Evolutionary conservation across 148 eudicot species (phyloP), one percentile per base, ranked within the genome.

Genomic region (Nepenthes mirabilis): DNA sequence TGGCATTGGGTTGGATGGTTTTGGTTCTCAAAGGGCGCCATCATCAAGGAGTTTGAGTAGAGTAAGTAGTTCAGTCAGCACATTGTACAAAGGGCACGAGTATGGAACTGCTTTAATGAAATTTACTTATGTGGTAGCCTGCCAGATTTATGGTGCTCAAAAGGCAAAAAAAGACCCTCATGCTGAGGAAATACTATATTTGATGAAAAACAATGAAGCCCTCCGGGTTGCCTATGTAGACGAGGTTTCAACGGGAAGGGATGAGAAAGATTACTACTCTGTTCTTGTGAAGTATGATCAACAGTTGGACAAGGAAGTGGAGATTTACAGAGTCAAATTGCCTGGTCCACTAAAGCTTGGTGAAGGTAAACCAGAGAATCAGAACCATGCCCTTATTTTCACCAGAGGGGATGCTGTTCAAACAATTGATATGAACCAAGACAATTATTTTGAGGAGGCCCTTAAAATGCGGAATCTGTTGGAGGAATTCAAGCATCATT

Each of bases 381-480:
- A 90, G 72, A 90, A 90, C 76, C 95, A 87, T 81, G 95, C 97
- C 45, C 54, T 84, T 59, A 90, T 90, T 5, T 90, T 87, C 71
- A 90, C 91, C 43, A 79, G 97, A 56, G 97, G 97, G 36, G 95
- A 90, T 84, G 97, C 95, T 5, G 77, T 87, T 59, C 97, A 90
- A 79, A 87, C 97, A 1, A 90, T 90, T 72, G 97, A 90, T 65
- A 90, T 90, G 97, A 90, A 90, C 74, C 97, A 90, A 72, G 97
- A 90, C 68, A 87, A 77, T 73, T 90, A 87, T 74, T 90, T 90
- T 74, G 97, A 90, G 77, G 97, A 90, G 79, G 82, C 97, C 14
- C 85, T 90, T 37, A 90, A 90, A 67, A 81, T 87, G 83, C 71
- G 97, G 66, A 90, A 90, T 69, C 82, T 90, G 62, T 67, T 90